Conservation (phyloP, 1,139 yeast species). For the Entelexis sorbosivorans region DNA sequence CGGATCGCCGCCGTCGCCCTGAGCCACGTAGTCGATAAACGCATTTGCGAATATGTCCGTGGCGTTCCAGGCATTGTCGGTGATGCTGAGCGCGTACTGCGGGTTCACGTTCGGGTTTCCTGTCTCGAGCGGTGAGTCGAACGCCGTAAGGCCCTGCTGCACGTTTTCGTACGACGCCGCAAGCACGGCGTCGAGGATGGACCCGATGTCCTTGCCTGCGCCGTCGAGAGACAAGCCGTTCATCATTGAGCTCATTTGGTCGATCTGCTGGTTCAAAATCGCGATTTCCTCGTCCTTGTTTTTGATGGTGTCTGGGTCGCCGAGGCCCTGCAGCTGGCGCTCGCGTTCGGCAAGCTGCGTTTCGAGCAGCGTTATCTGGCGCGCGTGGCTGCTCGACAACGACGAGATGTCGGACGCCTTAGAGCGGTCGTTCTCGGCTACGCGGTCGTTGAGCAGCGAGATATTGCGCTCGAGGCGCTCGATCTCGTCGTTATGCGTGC, state of each 20-base stretch:
- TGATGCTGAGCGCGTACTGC: slow-evolving; percentile 53
- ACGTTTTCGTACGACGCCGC: slow-evolving; percentile 58
- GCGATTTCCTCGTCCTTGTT: slow-evolving; percentile 74
- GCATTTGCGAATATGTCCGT: slow-evolving; percentile 76
- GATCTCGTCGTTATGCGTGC: slow-evolving; percentile 54
- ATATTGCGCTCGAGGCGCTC: slow-evolving; percentile 58
- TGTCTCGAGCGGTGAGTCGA: slow-evolving; percentile 71
- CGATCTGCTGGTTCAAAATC: slow-evolving; percentile 56
- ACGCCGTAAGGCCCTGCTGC: slow-evolving; percentile 62
- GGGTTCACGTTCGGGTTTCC: slow-evolving; percentile 75
- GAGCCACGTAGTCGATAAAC: slow-evolving; percentile 67
- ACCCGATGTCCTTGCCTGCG: slow-evolving; percentile 45
- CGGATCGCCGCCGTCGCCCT: slow-evolving; percentile 60
- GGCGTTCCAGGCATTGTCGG: slow-evolving; percentile 59
- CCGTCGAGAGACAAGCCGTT: slow-evolving; percentile 40
- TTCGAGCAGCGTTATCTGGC: slow-evolving; percentile 54
- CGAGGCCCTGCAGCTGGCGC: slow-evolving; percentile 31
- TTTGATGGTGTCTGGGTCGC: slow-evolving; percentile 33
- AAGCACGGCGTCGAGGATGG: slow-evolving; percentile 62
- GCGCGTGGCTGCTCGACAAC: slow-evolving; percentile 51
- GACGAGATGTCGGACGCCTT: slow-evolving; percentile 57
- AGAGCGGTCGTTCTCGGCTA: slow-evolving; percentile 53
- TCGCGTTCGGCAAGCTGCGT: slow-evolving; percentile 54
- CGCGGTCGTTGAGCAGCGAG: slow-evolving; percentile 49
- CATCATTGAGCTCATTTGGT: slow-evolving; percentile 55